A percentile compares a stretch with the other conserved stretches of the same genome.
Evolutionary conservation across 2,329 filamentous ascomycete genomes (phyloP).

Genomic region (Ophiostoma pallidulum): DNA sequence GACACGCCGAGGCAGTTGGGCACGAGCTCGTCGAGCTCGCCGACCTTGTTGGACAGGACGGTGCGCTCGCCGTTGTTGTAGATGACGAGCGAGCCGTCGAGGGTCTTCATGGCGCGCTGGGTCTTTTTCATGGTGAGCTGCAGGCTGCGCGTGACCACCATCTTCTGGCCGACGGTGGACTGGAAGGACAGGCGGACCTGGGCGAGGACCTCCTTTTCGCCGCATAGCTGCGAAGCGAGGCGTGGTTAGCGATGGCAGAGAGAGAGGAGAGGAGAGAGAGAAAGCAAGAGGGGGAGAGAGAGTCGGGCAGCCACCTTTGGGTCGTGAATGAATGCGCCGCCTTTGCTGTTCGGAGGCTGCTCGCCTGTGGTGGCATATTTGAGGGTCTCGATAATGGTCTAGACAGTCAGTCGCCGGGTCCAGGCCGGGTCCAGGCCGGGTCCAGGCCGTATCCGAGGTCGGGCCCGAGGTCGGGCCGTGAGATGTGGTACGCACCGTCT

Average conservation of each 20-base stretch:
- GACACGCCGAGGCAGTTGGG: conserved; percentile 83
- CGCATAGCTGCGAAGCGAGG: conserved; percentile 47
- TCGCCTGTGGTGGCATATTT: conserved; percentile 97
- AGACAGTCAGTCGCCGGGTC: not conserved
- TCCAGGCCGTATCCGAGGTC: too few relatives aligned
- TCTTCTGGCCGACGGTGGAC: conserved; percentile 64
- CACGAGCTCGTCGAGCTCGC: conserved; percentile 74
- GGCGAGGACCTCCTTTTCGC: conserved; percentile 80
- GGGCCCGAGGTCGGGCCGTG: too few relatives aligned
- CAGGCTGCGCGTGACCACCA: conserved; percentile 75
- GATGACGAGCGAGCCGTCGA: conserved; percentile 71
- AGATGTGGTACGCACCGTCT: conserved; percentile 44
- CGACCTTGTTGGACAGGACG: conserved; percentile 68
- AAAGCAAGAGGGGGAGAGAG: not conserved
- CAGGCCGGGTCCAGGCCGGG: too few relatives aligned
- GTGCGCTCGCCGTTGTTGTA: conserved; percentile 70
- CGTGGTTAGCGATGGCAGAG: too few relatives aligned
- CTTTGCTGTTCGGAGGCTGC: conserved; percentile 81
- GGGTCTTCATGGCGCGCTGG: conserved; percentile 65
- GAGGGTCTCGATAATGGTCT: conserved; percentile 93
- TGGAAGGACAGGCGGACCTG: conserved; percentile 87
- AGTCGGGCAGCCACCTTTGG: conserved; percentile 54
- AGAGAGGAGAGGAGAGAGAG: too few relatives aligned
- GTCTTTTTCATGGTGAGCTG: conserved; percentile 82
- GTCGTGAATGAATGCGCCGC: conserved; percentile 92